Percentiles rank a stretch among this genome's conserved stretches.
Conservation (phyloP, 1,139 yeast genomes). For the Pneumocystis wakefieldiae region DNA sequence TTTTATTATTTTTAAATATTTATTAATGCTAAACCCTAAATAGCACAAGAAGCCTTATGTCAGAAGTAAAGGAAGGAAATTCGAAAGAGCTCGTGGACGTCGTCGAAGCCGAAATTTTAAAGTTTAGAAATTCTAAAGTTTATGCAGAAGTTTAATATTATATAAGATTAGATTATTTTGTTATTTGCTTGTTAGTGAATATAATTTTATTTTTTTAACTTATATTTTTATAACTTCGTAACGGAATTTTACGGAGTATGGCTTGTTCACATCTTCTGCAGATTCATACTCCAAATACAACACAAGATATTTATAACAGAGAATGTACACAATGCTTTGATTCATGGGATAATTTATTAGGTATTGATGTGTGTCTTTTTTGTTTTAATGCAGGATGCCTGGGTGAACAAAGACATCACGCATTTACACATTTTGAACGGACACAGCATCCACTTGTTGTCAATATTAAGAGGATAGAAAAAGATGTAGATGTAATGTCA, state of each 20-base stretch:
- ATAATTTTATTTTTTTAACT: not conserved
- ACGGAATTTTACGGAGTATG: not conserved
- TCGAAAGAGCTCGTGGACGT: slow-evolving; percentile 99
- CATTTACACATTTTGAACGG: slow-evolving; percentile 36
- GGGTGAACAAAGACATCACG: slow-evolving; percentile 35
- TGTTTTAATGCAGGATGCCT: slow-evolving; percentile 55
- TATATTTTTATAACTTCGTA: not conserved
- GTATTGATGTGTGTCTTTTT: slow-evolving; percentile 57
- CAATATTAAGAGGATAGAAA: slow-evolving; percentile 36
- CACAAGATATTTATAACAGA: slow-evolving; percentile 47
- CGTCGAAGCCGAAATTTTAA: slow-evolving; percentile 99
- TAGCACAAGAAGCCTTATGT: slow-evolving; percentile 96
- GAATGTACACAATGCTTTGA: slow-evolving; percentile 74
- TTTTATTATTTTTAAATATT: not conserved
- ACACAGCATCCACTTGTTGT: slow-evolving; percentile 43
- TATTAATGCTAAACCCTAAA: not conserved
- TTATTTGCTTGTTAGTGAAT: not conserved
- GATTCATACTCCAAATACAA: not conserved
- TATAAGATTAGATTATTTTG: not conserved
- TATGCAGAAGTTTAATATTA: not conserved
- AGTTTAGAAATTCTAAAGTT: slow-evolving; percentile 47
- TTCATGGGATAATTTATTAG: slow-evolving; percentile 40
- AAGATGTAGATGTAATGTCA: slow-evolving; percentile 15
- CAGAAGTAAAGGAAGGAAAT: slow-evolving; percentile 94
- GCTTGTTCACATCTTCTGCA: not conserved